Conservation (phyloP, 2,329 filamentous ascomycete species). For the Diplodia sapinea region DNA sequence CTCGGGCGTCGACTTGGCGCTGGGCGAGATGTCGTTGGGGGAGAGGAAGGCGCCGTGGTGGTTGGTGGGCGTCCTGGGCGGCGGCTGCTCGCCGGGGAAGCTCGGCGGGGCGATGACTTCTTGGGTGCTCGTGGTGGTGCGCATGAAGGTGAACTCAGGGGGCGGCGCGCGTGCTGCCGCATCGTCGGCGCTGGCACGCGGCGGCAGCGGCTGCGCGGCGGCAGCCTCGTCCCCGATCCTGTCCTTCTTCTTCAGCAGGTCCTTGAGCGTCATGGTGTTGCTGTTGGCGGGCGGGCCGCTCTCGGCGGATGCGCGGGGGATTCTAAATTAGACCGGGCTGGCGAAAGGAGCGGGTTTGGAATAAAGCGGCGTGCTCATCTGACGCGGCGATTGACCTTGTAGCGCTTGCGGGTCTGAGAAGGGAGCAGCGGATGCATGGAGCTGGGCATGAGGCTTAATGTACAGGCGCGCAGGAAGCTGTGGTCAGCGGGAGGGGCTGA, state of each 20-base stretch:
- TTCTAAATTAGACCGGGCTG: not conserved
- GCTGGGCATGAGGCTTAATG: constrained; percentile 17
- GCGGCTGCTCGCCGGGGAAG: constrained; percentile 52
- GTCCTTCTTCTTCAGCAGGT: constrained; percentile 68
- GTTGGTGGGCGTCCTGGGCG: not conserved
- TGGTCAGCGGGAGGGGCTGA: constrained; percentile 29
- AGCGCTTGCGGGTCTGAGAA: constrained; percentile 20
- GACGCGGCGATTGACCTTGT: constrained; percentile 30
- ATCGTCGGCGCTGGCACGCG: constrained; percentile 28
- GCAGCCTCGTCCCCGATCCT: constrained; percentile 50
- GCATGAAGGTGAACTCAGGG: constrained; percentile 74
- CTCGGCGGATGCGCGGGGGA: not conserved
- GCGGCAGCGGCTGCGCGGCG: constrained; percentile 1
- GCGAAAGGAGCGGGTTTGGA: constrained; percentile 11
- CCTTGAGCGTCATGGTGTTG: constrained; percentile 63
- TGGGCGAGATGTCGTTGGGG: constrained; percentile 33
- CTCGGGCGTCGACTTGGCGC: constrained; percentile 33
- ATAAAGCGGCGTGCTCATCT: constrained; percentile 6
- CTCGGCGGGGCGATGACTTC: constrained; percentile 77
- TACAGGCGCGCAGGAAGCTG: constrained; percentile 5
- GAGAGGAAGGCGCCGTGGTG: constrained; percentile 6
- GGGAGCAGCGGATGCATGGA: constrained; percentile 19
- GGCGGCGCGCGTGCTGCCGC: constrained; percentile 35
- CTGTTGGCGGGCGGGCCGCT: not conserved
- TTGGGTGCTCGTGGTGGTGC: constrained; percentile 79